Percentiles rank a stretch among this genome's conserved stretches.
These are phyloP conservation scores for Saprolegnia parasitica DNA, from an alignment of 352 stramenopile species.

Conservation along the genomic window DNA sequence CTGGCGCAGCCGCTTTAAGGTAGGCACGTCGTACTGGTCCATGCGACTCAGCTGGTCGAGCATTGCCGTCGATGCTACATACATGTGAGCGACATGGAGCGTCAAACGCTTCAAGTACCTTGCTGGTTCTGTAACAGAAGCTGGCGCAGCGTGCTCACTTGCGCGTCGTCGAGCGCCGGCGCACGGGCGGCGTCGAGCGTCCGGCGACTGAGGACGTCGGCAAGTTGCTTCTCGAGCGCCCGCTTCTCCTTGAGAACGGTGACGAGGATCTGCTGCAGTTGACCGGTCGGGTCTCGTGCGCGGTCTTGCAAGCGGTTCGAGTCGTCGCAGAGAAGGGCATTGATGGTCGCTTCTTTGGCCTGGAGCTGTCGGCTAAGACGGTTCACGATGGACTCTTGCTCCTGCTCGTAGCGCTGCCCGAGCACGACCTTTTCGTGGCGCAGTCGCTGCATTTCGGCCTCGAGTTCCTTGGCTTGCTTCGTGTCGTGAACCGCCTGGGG, in stretches of 20 bases:
- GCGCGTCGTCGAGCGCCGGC: background rate
- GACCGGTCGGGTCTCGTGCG: background rate
- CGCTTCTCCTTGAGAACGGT: background rate
- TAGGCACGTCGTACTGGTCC: background rate
- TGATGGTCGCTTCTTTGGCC: background rate
- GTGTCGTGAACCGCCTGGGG: background rate
- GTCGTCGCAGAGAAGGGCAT: background rate
- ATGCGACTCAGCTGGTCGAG: background rate
- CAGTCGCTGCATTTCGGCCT: slow-evolving; percentile 24
- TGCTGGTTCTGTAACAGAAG: background rate
- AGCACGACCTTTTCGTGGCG: slow-evolving; percentile 22
- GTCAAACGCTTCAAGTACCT: background rate
- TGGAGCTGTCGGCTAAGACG: slow-evolving; percentile 16
- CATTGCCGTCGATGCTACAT: background rate
- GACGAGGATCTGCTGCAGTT: background rate
- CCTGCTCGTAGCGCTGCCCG: slow-evolving; percentile 19
- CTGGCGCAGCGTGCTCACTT: background rate
- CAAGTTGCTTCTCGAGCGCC: background rate
- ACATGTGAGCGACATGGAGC: background rate
- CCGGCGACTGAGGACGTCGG: background rate
- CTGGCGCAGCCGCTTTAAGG: background rate
- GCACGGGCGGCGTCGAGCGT: background rate
- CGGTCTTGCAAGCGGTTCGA: background rate
- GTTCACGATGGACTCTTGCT: slow-evolving; percentile 24
- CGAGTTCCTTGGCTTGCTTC: background rate